Base-by-base conservation (phyloP, 768 basidiomycete genomes). In the Termitomyces sp. region DNA sequence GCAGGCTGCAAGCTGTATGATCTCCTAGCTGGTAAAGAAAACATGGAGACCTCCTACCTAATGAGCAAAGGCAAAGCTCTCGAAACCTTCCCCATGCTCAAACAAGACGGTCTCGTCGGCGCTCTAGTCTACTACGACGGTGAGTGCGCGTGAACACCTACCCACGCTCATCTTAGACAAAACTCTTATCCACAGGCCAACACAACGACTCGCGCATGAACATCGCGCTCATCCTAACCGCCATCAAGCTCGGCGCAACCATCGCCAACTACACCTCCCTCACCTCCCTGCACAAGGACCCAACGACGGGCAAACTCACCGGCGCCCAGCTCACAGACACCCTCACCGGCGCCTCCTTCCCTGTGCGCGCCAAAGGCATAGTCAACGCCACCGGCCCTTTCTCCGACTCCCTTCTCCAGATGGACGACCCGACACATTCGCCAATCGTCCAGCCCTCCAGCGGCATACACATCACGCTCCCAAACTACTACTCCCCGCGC, bases 131-230 rank as follows among this genome's bases (percentile, higher is more conserved):
- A 98, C 73, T 97, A 99, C 63, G 96, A 99, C 66, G 95, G 95
- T 90, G 10, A 48, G 16, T 0, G 1, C 30, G 4, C 16, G 5
- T 3, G 1, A 63, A 49, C 73, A 71, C 63, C 72, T 69, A 25
- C 14, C 67, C 48, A 56, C 7, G 17, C 37, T n/a, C n/a, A 19
- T 2, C n/a, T 11, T 30, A 11, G 30, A 28, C 54, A 34, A 34
- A 37, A 50, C 46, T 39, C 27, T 19, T 25, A 30, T n/a, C n/a
- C 9, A 1, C 48, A 94, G 92, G 94, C 54, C 96, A 98, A 73
- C 96, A 99, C 73, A 99, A 99, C 65, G 97, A 99, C 65, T 89
- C 96, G 1, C 84, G 96, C 14, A 99, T 98, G 97, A 99, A 99
- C 76, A 82, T 96, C 53, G 93, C 96, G 0, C 78, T 99, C 32